A percentile compares a stretch with the other conserved stretches of the same genome.
Evolutionary conservation across 1,139 yeast genomes (phyloP).

Genomic region (Saccharomyces hybrid): DNA sequence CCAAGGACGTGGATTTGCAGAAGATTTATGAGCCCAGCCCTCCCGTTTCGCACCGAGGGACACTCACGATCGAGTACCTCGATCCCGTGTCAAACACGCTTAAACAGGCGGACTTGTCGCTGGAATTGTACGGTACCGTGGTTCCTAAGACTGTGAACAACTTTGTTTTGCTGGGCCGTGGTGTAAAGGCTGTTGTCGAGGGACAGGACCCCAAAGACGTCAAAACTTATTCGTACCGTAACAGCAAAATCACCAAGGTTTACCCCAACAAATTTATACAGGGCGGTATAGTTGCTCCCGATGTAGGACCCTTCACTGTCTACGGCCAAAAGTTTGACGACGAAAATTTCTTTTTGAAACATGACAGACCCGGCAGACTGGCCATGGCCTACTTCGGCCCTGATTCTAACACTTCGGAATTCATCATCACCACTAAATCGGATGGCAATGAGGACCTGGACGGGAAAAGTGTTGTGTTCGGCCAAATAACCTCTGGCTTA

Average conservation of each 20-base stretch:
- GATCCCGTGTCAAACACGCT: constrained; percentile 14
- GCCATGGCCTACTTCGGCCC: constrained; percentile 74
- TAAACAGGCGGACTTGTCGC: constrained; percentile 38
- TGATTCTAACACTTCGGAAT: constrained; percentile 69
- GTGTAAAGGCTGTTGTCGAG: constrained; percentile 37
- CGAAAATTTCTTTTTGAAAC: constrained; percentile 58
- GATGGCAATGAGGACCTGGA: constrained; percentile 63
- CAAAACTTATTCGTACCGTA: constrained; percentile 51
- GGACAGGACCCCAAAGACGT: constrained; percentile 43
- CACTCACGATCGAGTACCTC: constrained; percentile 21
- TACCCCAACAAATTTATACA: constrained; percentile 62
- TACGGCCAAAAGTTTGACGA: constrained; percentile 59
- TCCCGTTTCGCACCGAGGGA: constrained; percentile 23
- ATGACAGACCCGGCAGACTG: constrained; percentile 60
- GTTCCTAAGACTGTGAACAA: constrained; percentile 67
- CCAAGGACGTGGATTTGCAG: constrained; percentile 11
- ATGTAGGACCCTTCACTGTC: constrained; percentile 75
- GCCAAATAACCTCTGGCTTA: constrained; percentile 61
- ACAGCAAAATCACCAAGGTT: constrained; percentile 58
- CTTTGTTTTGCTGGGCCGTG: constrained; percentile 53
- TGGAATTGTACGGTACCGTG: constrained; percentile 63
- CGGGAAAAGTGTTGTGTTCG: constrained; percentile 64
- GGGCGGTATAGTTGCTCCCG: constrained; percentile 80
- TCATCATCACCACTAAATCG: constrained; percentile 53
- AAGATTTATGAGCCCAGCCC: constrained; percentile 27